A percentile compares a stretch with the other conserved stretches of the same genome.
phyloP scores from a whole-genome alignment of 176 grass and related monocot genomes.

The Oryza brachyantha region DNA sequence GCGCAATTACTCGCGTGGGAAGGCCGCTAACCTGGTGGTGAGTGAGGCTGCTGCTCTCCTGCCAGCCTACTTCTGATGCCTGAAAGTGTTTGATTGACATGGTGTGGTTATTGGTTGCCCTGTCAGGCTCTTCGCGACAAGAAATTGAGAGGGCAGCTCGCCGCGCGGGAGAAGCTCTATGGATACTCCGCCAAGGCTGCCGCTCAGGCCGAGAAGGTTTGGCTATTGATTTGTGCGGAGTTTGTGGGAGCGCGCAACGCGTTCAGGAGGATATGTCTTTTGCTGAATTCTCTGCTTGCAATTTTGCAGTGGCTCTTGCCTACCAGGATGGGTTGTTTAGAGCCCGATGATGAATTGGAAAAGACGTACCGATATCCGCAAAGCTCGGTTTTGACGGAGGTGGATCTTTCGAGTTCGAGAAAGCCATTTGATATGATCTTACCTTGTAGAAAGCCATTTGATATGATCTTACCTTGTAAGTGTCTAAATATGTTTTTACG shows the following conservation, averaged over 20 bases:
- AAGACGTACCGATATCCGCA: conserved; percentile 63
- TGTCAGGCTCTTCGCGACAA: conserved; percentile 61
- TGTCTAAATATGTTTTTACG: not conserved
- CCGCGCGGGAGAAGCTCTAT: conserved; percentile 68
- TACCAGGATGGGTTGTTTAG: conserved; percentile 62
- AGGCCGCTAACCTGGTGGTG: conserved; percentile 55
- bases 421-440: conserved; percentile 96
- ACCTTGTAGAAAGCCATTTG: too few species aligned
- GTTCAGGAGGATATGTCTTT: not conserved
- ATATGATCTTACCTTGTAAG: conserved; percentile 91
- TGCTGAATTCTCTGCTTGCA: conserved; percentile 21
- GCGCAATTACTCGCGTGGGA: conserved; percentile 68
- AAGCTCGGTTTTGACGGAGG: conserved; percentile 33
- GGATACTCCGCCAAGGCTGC: conserved; percentile 74
- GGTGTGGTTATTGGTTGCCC: not conserved
- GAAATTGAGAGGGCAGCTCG: conserved; percentile 75
- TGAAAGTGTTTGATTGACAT: conserved; percentile 13
- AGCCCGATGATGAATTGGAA: conserved; percentile 65
- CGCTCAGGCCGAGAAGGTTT: conserved; percentile 72
- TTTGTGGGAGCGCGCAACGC: not conserved
- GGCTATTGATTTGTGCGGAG: not conserved
- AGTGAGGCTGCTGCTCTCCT: conserved; percentile 40
- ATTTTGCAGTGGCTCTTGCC: conserved; percentile 78
- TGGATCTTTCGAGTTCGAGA: conserved; percentile 60
- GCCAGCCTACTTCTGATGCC: not conserved